A percentile compares a stretch with the other conserved stretches of the same genome.
These are phyloP conservation scores for Sonneratia caseolaris DNA, from an alignment of 345 rosid species.

Conservation along the genomic window DNA sequence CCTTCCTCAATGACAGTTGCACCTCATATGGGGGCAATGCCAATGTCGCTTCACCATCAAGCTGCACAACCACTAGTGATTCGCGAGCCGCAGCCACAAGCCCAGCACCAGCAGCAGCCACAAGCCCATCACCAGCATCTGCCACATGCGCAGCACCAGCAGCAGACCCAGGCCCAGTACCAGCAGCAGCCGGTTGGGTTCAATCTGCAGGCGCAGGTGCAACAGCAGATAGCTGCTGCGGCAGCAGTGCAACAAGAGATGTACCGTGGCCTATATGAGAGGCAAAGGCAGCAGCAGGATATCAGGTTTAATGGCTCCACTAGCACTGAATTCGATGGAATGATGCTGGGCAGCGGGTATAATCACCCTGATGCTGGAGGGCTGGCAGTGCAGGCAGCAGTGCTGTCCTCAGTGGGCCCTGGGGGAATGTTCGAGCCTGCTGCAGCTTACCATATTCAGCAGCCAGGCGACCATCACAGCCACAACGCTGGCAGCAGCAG, in stretches of 20 bases:
- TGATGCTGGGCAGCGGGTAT: slow-evolving; percentile 12
- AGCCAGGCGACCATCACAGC: not conserved
- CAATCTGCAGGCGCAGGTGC: slow-evolving; percentile 56
- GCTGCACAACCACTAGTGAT: slow-evolving; percentile 20
- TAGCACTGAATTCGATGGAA: slow-evolving; percentile 13
- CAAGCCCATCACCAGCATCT: too few species aligned
- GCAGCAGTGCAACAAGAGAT: slow-evolving; percentile 47
- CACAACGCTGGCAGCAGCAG: not conserved
- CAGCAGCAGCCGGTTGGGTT: slow-evolving; percentile 40
- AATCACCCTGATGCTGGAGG: not conserved
- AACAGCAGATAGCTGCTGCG: slow-evolving; percentile 25
- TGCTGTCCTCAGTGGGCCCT: slow-evolving; percentile 43
- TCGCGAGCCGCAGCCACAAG: slow-evolving; percentile 22
- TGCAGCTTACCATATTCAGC: slow-evolving; percentile 34
- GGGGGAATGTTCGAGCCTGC: slow-evolving; percentile 38
- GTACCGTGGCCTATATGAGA: slow-evolving; percentile 41
- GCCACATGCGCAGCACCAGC: too few species aligned
- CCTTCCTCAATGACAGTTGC: slow-evolving; percentile 1
- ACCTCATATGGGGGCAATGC: slow-evolving; percentile 1
- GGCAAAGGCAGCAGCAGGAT: slow-evolving; percentile 36
- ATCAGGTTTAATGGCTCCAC: slow-evolving; percentile 25
- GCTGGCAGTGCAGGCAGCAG: slow-evolving; percentile 9
- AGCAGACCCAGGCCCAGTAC: too few species aligned
- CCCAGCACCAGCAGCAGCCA: too few species aligned
- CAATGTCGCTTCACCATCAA: slow-evolving; percentile 17